Percentiles rank a stretch among this genome's conserved stretches.
phyloP scores from a whole-genome alignment of 345 rosid genomes.

The Camelina hispida region DNA sequence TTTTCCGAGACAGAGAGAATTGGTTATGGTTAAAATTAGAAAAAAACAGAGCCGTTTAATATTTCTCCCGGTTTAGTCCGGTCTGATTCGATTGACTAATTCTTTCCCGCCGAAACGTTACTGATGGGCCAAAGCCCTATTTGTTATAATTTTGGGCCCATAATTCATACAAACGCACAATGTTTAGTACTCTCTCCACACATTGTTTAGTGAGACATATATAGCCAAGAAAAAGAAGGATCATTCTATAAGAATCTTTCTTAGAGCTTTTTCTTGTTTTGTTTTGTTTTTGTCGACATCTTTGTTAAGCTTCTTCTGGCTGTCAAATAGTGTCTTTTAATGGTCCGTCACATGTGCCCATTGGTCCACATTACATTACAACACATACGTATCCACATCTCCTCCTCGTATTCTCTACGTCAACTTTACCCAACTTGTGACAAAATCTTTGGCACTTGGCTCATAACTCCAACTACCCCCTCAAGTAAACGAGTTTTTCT shows the following conservation, averaged over 20 bases:
- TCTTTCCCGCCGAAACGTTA: constrained; percentile 12
- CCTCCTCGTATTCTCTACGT: constrained; percentile 34
- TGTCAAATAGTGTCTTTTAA: constrained; percentile 45
- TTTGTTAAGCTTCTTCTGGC: constrained; percentile 25
- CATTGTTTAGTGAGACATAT: too few species aligned
- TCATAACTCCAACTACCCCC: constrained; percentile 18
- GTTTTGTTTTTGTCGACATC: constrained; percentile 15
- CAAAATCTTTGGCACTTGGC: constrained; percentile 8
- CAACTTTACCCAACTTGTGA: constrained; percentile 38
- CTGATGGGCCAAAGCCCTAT: constrained; percentile 21
- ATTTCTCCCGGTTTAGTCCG: constrained; percentile 6
- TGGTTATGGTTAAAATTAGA: constrained; percentile 25
- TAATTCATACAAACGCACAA: background rate
- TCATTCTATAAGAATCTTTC: constrained; percentile 30
- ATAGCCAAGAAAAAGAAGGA: constrained; percentile 2
- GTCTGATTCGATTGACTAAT: background rate
- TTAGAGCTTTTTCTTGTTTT: background rate
- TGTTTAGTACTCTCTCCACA: too few species aligned
- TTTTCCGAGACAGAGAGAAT: background rate
- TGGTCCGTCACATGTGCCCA: constrained; percentile 43
- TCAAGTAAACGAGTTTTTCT: constrained; percentile 9
- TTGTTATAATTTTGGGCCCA: constrained; percentile 6
- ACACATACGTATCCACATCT: constrained; percentile 23
- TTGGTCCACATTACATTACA: constrained; percentile 41
- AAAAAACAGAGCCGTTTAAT: background rate